Conservation (phyloP, 305 asterid genomes). For the Fraxinus latifolia region DNA sequence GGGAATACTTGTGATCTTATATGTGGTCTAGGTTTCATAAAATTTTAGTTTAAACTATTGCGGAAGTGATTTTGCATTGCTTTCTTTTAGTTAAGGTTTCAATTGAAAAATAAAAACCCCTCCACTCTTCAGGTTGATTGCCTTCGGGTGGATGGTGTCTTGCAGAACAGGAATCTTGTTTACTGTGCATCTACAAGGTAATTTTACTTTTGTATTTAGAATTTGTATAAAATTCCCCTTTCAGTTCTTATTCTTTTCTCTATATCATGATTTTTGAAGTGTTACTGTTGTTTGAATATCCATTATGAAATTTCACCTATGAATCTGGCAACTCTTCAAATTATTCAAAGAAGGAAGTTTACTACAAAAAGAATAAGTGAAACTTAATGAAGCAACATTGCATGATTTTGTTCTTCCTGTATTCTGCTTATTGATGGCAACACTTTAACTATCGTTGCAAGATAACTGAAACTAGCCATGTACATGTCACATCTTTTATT, state of each 20-base stretch:
- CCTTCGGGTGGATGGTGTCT: slow-evolving; percentile 96
- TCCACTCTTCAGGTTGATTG: slow-evolving; percentile 75
- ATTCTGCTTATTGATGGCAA: background rate
- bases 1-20: slow-evolving; percentile 10
- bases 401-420: background rate
- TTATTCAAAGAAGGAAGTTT: background rate
- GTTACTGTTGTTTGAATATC: background rate
- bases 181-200: slow-evolving; percentile 98
- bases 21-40: slow-evolving; percentile 11
- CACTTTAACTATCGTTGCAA: background rate
- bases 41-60: slow-evolving; percentile 16
- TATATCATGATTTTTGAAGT: slow-evolving; percentile 5
- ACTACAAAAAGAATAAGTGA: background rate
- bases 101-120: slow-evolving; percentile 8
- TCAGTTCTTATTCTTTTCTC: background rate
- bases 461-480: background rate
- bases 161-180: slow-evolving; percentile 85
- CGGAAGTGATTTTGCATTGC: slow-evolving; percentile 1
- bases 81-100: slow-evolving; percentile 15
- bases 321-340: background rate
- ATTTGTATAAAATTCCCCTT: background rate
- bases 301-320: slow-evolving; percentile 1
- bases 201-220: slow-evolving; percentile 18
- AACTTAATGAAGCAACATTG: slow-evolving; percentile 6
- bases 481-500: background rate